Percentiles rank a stretch among this genome's conserved stretches.
Conservation (phyloP, 148 eudicot species). For the Heliamphora exappendiculata region DNA sequence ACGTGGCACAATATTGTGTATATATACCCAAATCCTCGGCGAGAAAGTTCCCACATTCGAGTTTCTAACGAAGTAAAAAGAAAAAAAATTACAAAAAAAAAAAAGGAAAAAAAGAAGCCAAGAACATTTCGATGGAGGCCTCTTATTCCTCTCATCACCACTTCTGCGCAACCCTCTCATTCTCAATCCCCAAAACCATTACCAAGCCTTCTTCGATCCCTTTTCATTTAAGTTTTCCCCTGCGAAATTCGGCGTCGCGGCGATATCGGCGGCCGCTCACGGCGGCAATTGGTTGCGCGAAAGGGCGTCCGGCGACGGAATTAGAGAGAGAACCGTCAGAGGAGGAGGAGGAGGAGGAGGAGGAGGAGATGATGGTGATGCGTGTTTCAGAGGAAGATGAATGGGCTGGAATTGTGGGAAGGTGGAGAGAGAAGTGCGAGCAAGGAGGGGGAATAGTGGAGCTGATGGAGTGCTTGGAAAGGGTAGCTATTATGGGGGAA, state of each 20-base stretch:
- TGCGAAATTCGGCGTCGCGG: background rate
- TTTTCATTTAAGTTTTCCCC: background rate
- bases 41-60: too few relatives aligned
- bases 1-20: background rate
- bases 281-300: slow-evolving; percentile 10
- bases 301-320: slow-evolving; percentile 12
- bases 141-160: background rate
- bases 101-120: background rate
- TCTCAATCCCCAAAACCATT: slow-evolving; percentile 2
- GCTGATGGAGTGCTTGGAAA: slow-evolving; percentile 69
- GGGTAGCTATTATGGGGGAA: slow-evolving; percentile 76
- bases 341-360: too few relatives aligned
- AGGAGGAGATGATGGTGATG: slow-evolving; percentile 19
- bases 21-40: too few relatives aligned
- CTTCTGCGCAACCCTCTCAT: background rate
- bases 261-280: background rate
- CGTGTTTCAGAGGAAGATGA: slow-evolving; percentile 9
- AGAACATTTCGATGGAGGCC: slow-evolving; percentile 1
- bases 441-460: slow-evolving; percentile 37
- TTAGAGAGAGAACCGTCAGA: slow-evolving; percentile 26
- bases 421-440: slow-evolving; percentile 31
- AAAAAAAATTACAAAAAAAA: background rate
- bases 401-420: slow-evolving; percentile 12
- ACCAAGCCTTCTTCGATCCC: background rate
- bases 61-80: background rate